Evolutionary conservation across 805 yeast species (phyloP).

Genomic region (Saccharomyces jurei): DNA sequence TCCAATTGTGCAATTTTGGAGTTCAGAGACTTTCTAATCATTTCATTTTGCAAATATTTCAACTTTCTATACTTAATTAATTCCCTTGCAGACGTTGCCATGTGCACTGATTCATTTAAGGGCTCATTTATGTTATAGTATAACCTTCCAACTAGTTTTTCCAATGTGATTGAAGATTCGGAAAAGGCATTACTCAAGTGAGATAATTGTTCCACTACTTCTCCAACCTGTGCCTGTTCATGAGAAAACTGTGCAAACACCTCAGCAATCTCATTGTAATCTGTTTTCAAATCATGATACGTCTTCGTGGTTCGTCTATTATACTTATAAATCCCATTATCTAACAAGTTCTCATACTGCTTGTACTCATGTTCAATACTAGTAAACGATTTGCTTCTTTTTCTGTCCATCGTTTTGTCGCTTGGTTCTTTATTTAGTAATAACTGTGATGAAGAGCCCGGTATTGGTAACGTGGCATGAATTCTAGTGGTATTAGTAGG

Average conservation of each 20-base stretch:
- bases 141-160: constrained; percentile 22
- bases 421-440: constrained; percentile 2
- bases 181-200: constrained; percentile 24
- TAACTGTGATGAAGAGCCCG: constrained; percentile 20
- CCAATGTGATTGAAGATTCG: constrained; percentile 19
- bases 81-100: constrained; percentile 27
- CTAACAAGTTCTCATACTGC: constrained; percentile 20
- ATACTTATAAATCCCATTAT: constrained; percentile 24
- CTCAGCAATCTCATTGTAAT: constrained; percentile 23
- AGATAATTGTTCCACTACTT: constrained; percentile 21
- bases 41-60: constrained; percentile 25
- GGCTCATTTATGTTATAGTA: constrained; percentile 30
- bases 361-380: constrained; percentile 26
- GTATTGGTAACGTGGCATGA: constrained; percentile 28
- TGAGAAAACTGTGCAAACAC: constrained; percentile 20
- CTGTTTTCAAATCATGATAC: constrained; percentile 17
- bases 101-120: constrained; percentile 25
- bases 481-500: constrained; percentile 30
- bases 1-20: constrained; percentile 19
- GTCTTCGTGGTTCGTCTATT: constrained; percentile 24
- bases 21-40: constrained; percentile 18
- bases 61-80: constrained; percentile 26
- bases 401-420: not conserved
- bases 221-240: constrained; percentile 20
- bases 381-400: constrained; percentile 16